Evolutionary conservation across 306 rosid genomes (phyloP).

Genomic region (Pyrus bretschneideri): DNA sequence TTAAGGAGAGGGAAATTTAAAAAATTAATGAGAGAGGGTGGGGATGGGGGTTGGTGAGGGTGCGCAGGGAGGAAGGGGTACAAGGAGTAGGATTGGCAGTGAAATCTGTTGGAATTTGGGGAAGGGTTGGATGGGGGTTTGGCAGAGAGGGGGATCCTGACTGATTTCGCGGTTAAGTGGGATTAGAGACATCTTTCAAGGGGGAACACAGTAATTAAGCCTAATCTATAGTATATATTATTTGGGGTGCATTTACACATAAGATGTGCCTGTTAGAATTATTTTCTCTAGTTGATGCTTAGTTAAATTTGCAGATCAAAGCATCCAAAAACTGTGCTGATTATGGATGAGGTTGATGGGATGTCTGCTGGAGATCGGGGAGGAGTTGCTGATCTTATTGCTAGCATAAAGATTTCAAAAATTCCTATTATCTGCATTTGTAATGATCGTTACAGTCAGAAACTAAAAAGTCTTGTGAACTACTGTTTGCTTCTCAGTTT

Average conservation of each 20-base stretch:
- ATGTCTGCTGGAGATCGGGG: constrained; percentile 99
- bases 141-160: background rate
- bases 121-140: background rate
- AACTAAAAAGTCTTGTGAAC: constrained; percentile 89
- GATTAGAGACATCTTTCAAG: too few relatives aligned
- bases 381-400: constrained; percentile 92
- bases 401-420: constrained; percentile 82
- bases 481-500: constrained; percentile 84
- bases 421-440: constrained; percentile 97
- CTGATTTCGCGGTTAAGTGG: background rate
- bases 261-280: constrained; percentile 5
- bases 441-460: constrained; percentile 96
- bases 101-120: background rate
- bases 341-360: constrained; percentile 99
- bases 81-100: background rate
- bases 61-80: background rate
- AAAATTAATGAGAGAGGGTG: too few relatives aligned
- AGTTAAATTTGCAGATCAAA: constrained; percentile 51
- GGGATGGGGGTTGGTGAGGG: background rate
- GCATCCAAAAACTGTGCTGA: constrained; percentile 70
- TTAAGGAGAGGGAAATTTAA: too few relatives aligned
- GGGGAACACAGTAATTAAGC: too few relatives aligned
- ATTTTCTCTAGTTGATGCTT: constrained; percentile 8
- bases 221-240: background rate
- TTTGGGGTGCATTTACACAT: constrained; percentile 17